A percentile compares a stretch with the other conserved stretches of the same genome.
phyloP scores from a whole-genome alignment of 2,329 filamentous ascomycete genomes.

The Epichloe baconii region DNA sequence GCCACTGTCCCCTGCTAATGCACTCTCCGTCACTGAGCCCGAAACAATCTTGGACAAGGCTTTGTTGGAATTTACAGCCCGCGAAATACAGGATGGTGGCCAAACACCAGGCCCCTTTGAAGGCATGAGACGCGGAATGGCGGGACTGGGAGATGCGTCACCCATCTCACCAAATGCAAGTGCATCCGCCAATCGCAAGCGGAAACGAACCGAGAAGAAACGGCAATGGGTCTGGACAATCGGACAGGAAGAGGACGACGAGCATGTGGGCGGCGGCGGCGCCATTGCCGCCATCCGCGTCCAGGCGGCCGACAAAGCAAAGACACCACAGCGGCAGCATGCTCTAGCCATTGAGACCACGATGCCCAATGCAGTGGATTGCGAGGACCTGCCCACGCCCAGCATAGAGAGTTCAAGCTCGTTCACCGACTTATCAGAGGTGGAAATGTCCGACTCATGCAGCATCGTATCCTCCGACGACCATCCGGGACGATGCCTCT shows the following conservation, averaged over 20 bases:
- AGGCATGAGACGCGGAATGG: constrained; percentile 47
- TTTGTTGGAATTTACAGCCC: constrained; percentile 34
- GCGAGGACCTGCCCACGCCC: constrained; percentile 24
- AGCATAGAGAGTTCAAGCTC: constrained; percentile 27
- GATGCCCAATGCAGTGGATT: constrained; percentile 5
- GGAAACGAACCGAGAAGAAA: constrained; percentile 44
- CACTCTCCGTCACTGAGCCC: constrained; percentile 16
- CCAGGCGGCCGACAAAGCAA: constrained; percentile 10
- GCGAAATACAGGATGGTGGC: constrained; percentile 46
- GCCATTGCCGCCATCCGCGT: constrained; percentile 28
- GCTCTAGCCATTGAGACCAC: background rate
- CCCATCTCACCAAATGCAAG: constrained; percentile 26
- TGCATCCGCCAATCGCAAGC: constrained; percentile 35
- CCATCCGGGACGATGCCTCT: constrained; percentile 8
- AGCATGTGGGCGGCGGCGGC: constrained; percentile 25
- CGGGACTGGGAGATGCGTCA: constrained; percentile 29
- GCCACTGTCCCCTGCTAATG: constrained; percentile 25
- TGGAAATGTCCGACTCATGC: constrained; percentile 37
- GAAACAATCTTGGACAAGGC: constrained; percentile 34
- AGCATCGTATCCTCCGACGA: constrained; percentile 27
- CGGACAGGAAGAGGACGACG: constrained; percentile 35
- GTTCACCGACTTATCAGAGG: constrained; percentile 21
- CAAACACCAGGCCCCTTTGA: constrained; percentile 51
- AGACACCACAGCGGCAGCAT: background rate
- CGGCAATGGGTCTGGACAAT: constrained; percentile 56